Evolutionary conservation across 2,329 filamentous ascomycete genomes (phyloP).

Genomic region (Fusarium buxicola): DNA sequence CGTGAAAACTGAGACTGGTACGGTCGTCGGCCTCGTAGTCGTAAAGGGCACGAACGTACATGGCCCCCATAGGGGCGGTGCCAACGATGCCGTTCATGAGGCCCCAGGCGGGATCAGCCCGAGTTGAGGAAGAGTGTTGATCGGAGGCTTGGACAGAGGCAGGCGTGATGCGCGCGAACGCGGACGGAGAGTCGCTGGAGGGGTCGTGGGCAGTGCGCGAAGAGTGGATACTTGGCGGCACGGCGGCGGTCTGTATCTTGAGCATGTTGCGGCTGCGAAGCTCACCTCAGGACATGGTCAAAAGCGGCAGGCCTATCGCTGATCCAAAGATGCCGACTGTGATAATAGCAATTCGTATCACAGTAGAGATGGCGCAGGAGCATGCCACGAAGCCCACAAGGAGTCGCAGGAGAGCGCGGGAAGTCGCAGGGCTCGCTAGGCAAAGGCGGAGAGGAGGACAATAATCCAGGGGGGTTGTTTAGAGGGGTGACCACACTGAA

Average conservation of each 20-base stretch:
- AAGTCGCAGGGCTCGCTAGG: conserved; percentile 36
- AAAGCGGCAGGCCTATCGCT: conserved; percentile 47
- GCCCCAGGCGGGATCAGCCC: conserved; percentile 45
- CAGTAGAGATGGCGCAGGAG: conserved; percentile 28
- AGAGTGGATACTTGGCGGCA: conserved; percentile 49
- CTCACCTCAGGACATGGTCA: conserved; percentile 52
- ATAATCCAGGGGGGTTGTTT: conserved; percentile 36
- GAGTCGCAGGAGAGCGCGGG: conserved; percentile 36
- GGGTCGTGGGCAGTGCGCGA: conserved; percentile 47
- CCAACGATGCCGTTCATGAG: conserved; percentile 72
- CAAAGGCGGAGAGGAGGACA: conserved; percentile 30
- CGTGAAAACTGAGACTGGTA: conserved; percentile 95
- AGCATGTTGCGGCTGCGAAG: conserved; percentile 48
- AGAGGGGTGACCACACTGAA: conserved; percentile 35
- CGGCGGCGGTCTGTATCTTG: conserved; percentile 48
- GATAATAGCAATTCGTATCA: conserved; percentile 28
- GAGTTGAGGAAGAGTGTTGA: conserved; percentile 39
- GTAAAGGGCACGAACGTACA: conserved; percentile 96
- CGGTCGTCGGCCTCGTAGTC: conserved; percentile 98
- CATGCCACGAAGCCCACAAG: conserved; percentile 36
- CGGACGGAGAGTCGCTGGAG: conserved; percentile 46
- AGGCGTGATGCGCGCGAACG: conserved; percentile 45
- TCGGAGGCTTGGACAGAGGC: conserved; percentile 43
- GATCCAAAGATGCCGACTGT: conserved; percentile 41
- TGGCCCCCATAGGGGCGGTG: conserved; percentile 71